phyloP scores from a whole-genome alignment of 495 filamentous ascomycete species.

The Melanomma pulvis-pyrius region DNA sequence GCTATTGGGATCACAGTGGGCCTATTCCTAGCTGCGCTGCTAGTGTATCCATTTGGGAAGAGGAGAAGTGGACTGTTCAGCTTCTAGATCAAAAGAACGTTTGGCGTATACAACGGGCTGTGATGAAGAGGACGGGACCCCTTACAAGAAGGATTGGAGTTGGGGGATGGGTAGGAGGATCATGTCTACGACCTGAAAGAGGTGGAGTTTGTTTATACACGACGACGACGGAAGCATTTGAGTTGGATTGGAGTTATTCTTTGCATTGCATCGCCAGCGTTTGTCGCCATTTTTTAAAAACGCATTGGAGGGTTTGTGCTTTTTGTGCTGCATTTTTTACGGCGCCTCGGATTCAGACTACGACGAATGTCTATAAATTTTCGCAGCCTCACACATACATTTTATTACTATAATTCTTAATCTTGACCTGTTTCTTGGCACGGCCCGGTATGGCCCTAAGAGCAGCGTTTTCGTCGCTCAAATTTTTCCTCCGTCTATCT shows the following conservation, averaged over 20 bases:
- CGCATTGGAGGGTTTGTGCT: no score
- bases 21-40: conserved; percentile 78
- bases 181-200: no score
- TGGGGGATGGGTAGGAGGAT: no score
- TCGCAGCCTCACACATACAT: no score
- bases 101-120: not conserved
- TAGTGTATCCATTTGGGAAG: conserved; percentile 92
- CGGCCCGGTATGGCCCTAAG: conserved; percentile 12
- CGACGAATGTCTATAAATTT: no score
- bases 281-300: no score
- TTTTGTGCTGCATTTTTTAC: no score
- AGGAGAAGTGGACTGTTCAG: conserved; percentile 86
- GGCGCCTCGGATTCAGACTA: no score
- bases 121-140: no score
- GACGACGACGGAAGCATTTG: not conserved
- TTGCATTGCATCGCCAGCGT: not conserved
- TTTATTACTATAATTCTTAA: no score
- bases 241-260: not conserved
- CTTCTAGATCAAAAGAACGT: conserved; percentile 55
- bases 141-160: no score
- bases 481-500: not conserved
- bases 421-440: not conserved
- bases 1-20: conserved; percentile 93
- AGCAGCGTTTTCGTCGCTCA: not conserved
- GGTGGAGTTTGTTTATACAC: not conserved